Evolutionary conservation across 306 rosid species (phyloP).

Genomic region (Styphnolobium japonicum): DNA sequence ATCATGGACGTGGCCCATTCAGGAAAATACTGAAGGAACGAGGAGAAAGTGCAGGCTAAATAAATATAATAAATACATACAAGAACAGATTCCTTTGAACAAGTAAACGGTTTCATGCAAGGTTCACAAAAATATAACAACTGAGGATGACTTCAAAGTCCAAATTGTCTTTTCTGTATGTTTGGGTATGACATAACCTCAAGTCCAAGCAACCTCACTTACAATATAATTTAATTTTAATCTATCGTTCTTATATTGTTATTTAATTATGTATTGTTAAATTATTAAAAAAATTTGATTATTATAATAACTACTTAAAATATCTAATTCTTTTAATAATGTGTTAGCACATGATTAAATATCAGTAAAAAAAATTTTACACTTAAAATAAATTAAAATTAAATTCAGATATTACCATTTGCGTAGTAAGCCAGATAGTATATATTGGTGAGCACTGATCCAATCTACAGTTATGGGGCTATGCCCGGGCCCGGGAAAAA

Average conservation of each 20-base stretch:
- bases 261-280: too few species aligned
- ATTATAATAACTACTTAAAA: too few species aligned
- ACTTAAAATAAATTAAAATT: too few species aligned
- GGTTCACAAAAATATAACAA: slow-evolving; percentile 9
- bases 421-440: not conserved
- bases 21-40: not conserved
- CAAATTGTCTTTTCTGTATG: slow-evolving; percentile 27
- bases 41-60: not conserved
- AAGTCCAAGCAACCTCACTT: not conserved
- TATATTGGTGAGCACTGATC: not conserved
- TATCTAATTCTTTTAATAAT: too few species aligned
- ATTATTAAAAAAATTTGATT: too few species aligned
- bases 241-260: too few species aligned
- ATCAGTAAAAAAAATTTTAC: too few species aligned
- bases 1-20: not conserved
- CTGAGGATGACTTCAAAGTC: slow-evolving; percentile 29
- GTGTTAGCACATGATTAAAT: too few species aligned
- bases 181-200: slow-evolving; percentile 1
- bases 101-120: slow-evolving; percentile 13
- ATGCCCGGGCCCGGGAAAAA: not conserved
- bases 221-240: too few species aligned
- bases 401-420: not conserved
- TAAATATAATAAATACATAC: not conserved
- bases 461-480: not conserved
- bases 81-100: not conserved